These are phyloP conservation scores for Eimeria nieschulzi DNA, from an alignment of 169 alveolate genomes.

Conservation along the genomic window DNA sequence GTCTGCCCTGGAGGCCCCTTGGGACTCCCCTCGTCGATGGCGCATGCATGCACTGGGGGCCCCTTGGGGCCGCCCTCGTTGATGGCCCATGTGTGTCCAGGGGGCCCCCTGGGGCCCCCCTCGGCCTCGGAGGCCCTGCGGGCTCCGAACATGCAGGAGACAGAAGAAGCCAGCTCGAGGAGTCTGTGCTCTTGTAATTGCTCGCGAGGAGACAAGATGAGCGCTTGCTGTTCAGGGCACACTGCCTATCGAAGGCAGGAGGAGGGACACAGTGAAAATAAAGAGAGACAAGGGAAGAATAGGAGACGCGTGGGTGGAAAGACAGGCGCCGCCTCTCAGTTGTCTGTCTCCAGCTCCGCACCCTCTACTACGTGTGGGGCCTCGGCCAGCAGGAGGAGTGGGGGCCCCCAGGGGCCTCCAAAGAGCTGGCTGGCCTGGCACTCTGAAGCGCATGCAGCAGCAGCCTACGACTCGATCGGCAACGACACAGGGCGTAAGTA, in stretches of 20 bases:
- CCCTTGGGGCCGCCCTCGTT: neutral
- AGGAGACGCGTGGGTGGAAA: no score
- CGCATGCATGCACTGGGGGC: neutral
- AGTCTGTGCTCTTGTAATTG: neutral
- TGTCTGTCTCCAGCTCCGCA: neutral
- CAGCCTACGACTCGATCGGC: constrained; percentile 29
- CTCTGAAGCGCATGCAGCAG: neutral
- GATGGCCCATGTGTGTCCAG: neutral
- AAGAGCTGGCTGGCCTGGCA: no score
- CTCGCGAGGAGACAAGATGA: neutral
- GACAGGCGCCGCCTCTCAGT: neutral
- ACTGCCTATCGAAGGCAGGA: no score
- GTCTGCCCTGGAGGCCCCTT: neutral
- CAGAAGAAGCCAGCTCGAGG: neutral
- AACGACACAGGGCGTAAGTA: constrained; percentile 18
- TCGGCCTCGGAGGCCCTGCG: no score
- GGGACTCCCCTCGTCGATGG: neutral
- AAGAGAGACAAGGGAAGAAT: no score
- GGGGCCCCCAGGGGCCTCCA: no score
- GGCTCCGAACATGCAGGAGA: neutral
- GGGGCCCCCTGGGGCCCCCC: neutral
- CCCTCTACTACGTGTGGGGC: no score
- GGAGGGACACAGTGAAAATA: no score
- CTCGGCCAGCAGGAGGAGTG: no score
- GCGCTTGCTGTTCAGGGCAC: neutral